A percentile compares a stretch with the other conserved stretches of the same genome.
Evolutionary conservation across 352 stramenopile genomes (phyloP).

Genomic region (Phytophthora europaea): DNA sequence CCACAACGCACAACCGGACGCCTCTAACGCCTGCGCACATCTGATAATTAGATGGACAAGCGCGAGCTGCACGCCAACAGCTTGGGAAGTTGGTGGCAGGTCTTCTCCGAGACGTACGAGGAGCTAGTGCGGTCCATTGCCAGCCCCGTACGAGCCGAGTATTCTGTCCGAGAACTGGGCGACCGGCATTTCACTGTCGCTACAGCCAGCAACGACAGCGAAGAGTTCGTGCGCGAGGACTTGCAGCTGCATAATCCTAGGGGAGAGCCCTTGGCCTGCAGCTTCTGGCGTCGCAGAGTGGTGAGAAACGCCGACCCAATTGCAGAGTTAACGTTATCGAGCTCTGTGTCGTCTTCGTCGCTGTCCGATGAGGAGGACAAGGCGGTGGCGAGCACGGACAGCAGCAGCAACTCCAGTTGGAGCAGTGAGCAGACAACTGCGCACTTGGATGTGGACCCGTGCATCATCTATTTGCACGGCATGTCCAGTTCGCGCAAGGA

Average conservation of each 20-base stretch:
- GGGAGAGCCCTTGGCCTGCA: slow-evolving; percentile 70
- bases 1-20: background rate
- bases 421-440: slow-evolving; percentile 10
- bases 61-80: slow-evolving; percentile 62
- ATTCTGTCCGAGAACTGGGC: slow-evolving; percentile 67
- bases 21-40: slow-evolving; percentile 9
- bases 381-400: slow-evolving; percentile 25
- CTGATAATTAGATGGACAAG: slow-evolving; percentile 61
- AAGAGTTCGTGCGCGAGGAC: slow-evolving; percentile 64
- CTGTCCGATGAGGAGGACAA: slow-evolving; percentile 30
- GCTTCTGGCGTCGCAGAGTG: slow-evolving; percentile 63
- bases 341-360: slow-evolving; percentile 1
- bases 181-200: slow-evolving; percentile 29
- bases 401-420: slow-evolving; percentile 40
- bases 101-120: slow-evolving; percentile 81
- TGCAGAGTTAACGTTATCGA: slow-evolving; percentile 16
- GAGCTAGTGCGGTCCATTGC: slow-evolving; percentile 81
- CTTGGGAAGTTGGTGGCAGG: slow-evolving; percentile 70
- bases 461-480: slow-evolving; percentile 82
- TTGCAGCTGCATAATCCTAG: slow-evolving; percentile 64
- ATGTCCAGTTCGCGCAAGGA: slow-evolving; percentile 85
- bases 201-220: slow-evolving; percentile 9
- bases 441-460: slow-evolving; percentile 38
- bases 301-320: slow-evolving; percentile 39
- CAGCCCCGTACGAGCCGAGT: slow-evolving; percentile 65